Evolutionary conservation across 2,329 filamentous ascomycete genomes (phyloP).

Genomic region (Nigrograna mackinnonii): DNA sequence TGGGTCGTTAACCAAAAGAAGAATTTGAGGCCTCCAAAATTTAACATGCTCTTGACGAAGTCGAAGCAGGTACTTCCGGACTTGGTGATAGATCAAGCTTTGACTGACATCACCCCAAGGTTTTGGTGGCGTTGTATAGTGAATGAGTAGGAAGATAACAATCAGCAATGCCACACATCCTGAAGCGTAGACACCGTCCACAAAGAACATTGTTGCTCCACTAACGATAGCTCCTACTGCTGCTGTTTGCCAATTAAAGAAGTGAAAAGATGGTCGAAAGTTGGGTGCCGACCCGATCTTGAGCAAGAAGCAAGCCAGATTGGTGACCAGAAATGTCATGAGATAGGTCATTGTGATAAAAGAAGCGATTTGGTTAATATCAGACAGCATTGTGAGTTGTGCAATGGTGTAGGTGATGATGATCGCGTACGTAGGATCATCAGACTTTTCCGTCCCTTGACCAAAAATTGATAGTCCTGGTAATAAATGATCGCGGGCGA

Average conservation of each 20-base stretch:
- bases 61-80: constrained; percentile 84
- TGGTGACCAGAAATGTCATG: constrained; percentile 90
- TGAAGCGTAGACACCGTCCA: constrained; percentile 79
- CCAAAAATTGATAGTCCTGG: constrained; percentile 76
- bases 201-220: constrained; percentile 85
- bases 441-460: constrained; percentile 70
- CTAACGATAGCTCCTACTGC: constrained; percentile 75
- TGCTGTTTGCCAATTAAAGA: constrained; percentile 86
- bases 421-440: constrained; percentile 78
- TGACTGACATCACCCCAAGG: constrained; percentile 91
- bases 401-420: constrained; percentile 75
- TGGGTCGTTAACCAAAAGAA: constrained; percentile 81
- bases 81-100: constrained; percentile 85
- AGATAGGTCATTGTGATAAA: constrained; percentile 91
- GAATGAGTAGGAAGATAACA: constrained; percentile 80
- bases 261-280: constrained; percentile 85
- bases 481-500: constrained; percentile 77
- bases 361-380: constrained; percentile 86
- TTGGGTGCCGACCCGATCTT: constrained; percentile 89
- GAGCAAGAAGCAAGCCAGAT: constrained; percentile 82
- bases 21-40: constrained; percentile 88
- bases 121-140: constrained; percentile 84
- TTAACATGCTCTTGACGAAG: constrained; percentile 88
- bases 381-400: constrained; percentile 78
- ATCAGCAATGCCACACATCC: constrained; percentile 74